Percentiles rank a stretch among this genome's conserved stretches.
phyloP scores from a whole-genome alignment of 1,139 yeast species.

The Protomyces macrosporus region DNA sequence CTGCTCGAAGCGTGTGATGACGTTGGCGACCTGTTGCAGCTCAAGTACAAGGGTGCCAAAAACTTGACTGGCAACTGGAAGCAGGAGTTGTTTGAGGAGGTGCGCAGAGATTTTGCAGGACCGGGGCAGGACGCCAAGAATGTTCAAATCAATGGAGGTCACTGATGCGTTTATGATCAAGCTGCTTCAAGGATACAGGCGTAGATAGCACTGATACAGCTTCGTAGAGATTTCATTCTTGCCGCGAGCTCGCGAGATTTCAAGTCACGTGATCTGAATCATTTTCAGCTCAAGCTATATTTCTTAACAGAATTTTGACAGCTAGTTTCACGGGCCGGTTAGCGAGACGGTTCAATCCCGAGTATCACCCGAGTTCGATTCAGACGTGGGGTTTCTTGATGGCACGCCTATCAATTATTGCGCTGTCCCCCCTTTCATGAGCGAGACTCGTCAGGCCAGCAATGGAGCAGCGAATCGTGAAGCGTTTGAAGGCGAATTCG shows the following conservation, averaged over 20 bases:
- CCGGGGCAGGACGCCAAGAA: not conserved
- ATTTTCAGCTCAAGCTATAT: too few relatives aligned
- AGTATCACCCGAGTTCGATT: not conserved
- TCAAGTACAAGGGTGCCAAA: slow-evolving; percentile 46
- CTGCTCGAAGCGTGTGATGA: slow-evolving; percentile 67
- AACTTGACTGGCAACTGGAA: slow-evolving; percentile 17
- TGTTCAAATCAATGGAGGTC: not conserved
- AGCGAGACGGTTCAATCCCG: not conserved
- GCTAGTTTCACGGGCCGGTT: not conserved
- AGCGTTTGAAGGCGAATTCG: not conserved
- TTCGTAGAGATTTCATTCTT: too few relatives aligned
- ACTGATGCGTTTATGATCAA: too few relatives aligned
- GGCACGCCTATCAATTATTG: not conserved
- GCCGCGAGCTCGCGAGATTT: too few relatives aligned
- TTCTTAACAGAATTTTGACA: too few relatives aligned
- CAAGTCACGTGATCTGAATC: too few relatives aligned
- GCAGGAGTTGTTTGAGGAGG: slow-evolving; percentile 1
- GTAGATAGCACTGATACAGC: too few relatives aligned
- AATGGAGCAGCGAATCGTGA: slow-evolving; percentile 1
- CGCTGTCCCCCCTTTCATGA: not conserved
- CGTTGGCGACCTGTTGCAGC: slow-evolving; percentile 68
- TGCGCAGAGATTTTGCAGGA: not conserved
- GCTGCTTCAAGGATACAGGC: too few relatives aligned
- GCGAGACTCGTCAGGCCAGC: slow-evolving; percentile 1
- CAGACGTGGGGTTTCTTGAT: not conserved